Evolutionary conservation across 345 rosid genomes (phyloP), one percentile per base, ranked within the genome.

Genomic region (Turnera subulata): DNA sequence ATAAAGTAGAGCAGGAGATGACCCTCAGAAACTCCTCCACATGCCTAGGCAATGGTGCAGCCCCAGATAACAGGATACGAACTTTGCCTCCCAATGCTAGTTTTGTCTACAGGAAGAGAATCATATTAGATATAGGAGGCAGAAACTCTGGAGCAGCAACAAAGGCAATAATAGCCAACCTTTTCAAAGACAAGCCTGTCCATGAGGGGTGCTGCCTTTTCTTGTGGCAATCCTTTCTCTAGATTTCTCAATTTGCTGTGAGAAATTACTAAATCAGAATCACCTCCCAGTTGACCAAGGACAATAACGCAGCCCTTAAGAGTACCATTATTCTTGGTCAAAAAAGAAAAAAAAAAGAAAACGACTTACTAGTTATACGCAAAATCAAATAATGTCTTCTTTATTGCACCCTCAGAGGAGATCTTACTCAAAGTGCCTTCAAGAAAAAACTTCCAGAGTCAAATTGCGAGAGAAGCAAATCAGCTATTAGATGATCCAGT

Each of bases 11-110:
- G 61, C 94, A 80, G 65, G 86, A 78, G 16, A 82, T 80, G 70
- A 93, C 89, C 76, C 97, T 74, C 54, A 89, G 23, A 61, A 93
- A 89, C 72, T 89, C 99, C 65, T 93, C 97, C 18, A 89, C 99
- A 43, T 93, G 94, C 61, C 62, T 77, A 62, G 99, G 80, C 77
- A 89, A 65, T 62, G 97, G 99, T 2, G 99, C 99, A 21, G 99
- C 99, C 16, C 99, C 97, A 51, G 99, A 89, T 33, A 88, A 73
- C 72, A 89, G 29, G 61, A 80, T 73, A 15, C 87, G 83, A 37
- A 87, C 80, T 78, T 77, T 70, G 69, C 99, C 97, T 52, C 99
- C 99, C 23, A 87, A 65, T 64, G 85, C 88, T 63, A 70, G 88
- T 61, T 83, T 87, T 63, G 82, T 75, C 99, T 92, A 46, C 58